These are phyloP conservation scores for Talaromyces nanjingensis DNA, from an alignment of 495 filamentous ascomycete species.

Conservation along the genomic window DNA sequence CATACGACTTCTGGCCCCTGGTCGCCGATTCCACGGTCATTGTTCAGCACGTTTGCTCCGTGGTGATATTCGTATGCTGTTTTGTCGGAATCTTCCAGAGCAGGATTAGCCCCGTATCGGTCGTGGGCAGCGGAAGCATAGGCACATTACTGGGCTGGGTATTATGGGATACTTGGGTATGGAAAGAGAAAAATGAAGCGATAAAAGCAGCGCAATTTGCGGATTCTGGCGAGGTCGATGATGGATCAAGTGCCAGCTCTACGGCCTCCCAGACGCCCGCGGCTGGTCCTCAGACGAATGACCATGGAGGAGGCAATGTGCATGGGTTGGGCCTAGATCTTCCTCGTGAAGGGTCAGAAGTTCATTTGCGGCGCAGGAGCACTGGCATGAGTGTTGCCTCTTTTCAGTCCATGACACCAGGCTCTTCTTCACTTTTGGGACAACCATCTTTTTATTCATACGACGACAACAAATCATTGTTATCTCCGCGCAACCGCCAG, in stretches of 20 bases:
- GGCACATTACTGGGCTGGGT: constrained; percentile 85
- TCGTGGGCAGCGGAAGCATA: constrained; percentile 76
- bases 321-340: constrained; percentile 45
- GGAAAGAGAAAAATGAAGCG: constrained; percentile 49
- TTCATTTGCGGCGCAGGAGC: constrained; percentile 18
- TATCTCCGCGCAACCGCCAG: constrained; percentile 57
- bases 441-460: background rate
- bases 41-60: constrained; percentile 90
- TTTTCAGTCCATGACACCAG: constrained; percentile 6
- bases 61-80: constrained; percentile 88
- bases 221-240: constrained; percentile 34
- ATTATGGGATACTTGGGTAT: constrained; percentile 84
- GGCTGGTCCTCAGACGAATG: constrained; percentile 17
- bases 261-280: constrained; percentile 24
- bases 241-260: constrained; percentile 41
- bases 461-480: constrained; percentile 21
- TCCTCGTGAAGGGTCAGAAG: constrained; percentile 17
- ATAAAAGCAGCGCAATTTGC: constrained; percentile 18
- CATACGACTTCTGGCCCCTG: constrained; percentile 97
- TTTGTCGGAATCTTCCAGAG: constrained; percentile 87
- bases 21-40: constrained; percentile 95
- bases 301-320: constrained; percentile 26
- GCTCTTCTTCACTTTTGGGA: background rate
- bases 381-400: constrained; percentile 14
- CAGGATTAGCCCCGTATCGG: constrained; percentile 73